Evolutionary conservation across 2,329 filamentous ascomycete species (phyloP).

Genomic region (Periconia sp.): DNA sequence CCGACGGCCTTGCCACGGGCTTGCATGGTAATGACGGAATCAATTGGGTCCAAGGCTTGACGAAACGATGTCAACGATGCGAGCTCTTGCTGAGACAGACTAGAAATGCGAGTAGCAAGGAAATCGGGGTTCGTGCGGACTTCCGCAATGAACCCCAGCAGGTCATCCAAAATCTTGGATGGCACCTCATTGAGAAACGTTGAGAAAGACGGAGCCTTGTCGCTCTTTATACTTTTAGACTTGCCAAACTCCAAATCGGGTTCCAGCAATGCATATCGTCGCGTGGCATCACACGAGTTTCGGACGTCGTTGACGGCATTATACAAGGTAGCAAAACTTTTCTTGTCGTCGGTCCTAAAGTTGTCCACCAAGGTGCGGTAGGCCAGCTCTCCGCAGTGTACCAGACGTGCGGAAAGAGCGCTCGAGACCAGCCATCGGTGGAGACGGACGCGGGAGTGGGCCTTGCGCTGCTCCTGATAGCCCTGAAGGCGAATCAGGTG

Average conservation of each 20-base stretch:
- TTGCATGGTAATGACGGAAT: constrained; percentile 79
- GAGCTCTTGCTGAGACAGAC: constrained; percentile 77
- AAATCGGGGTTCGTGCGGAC: constrained; percentile 88
- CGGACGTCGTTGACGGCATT: constrained; percentile 81
- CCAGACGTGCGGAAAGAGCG: constrained; percentile 75
- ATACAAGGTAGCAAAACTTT: constrained; percentile 74
- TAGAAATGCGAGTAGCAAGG: constrained; percentile 79
- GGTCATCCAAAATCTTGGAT: constrained; percentile 72
- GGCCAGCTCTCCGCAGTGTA: constrained; percentile 75
- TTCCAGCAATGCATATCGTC: constrained; percentile 73
- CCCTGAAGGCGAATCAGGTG: constrained; percentile 78
- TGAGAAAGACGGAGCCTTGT: constrained; percentile 52
- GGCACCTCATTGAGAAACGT: constrained; percentile 72
- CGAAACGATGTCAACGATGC: constrained; percentile 78
- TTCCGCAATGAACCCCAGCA: constrained; percentile 80
- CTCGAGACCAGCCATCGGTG: constrained; percentile 77
- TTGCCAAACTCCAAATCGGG: constrained; percentile 69
- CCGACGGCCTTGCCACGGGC: constrained; percentile 57
- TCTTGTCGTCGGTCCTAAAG: constrained; percentile 80
- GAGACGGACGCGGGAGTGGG: constrained; percentile 73
- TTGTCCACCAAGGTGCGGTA: constrained; percentile 78
- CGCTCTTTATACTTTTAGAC: constrained; percentile 46
- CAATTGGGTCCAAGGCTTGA: constrained; percentile 78
- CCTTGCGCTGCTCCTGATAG: constrained; percentile 81
- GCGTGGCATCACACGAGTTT: constrained; percentile 75